Evolutionary conservation across 2,329 filamentous ascomycete species (phyloP).

Genomic region (Alternaria ethzedia): DNA sequence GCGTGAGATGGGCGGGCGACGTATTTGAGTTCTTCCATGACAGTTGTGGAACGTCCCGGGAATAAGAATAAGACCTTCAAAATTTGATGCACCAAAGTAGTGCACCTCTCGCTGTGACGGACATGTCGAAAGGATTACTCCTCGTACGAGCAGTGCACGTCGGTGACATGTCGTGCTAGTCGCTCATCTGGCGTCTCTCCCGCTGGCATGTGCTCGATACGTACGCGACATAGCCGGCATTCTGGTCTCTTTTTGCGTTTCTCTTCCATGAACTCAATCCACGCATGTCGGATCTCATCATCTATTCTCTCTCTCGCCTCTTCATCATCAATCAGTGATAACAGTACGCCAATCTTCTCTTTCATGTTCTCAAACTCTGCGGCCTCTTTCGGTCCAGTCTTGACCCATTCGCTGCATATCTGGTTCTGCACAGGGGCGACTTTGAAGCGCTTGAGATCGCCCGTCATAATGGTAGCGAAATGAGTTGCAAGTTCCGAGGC

Average conservation of each 20-base stretch:
- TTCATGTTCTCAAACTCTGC: conserved; percentile 2
- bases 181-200: conserved; percentile 1
- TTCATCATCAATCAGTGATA: neutral
- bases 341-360: neutral
- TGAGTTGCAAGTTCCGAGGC: conserved; percentile 4
- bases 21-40: neutral
- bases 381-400: neutral
- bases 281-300: conserved; percentile 4
- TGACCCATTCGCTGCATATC: conserved; percentile 4
- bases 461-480: neutral
- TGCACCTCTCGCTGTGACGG: neutral
- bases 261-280: conserved; percentile 5
- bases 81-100: neutral
- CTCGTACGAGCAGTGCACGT: neutral
- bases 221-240: conserved; percentile 12
- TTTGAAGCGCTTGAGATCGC: conserved; percentile 6
- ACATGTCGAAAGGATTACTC: neutral
- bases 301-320: neutral
- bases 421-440: neutral
- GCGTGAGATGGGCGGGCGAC: neutral
- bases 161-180: conserved; percentile 4
- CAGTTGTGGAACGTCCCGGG: neutral
- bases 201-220: conserved; percentile 3
- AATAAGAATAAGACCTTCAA: neutral
- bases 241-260: conserved; percentile 9